A percentile compares a stretch with the other conserved stretches of the same genome.
Evolutionary conservation across 345 rosid genomes (phyloP).

Genomic region (Anastatica hierochuntica): DNA sequence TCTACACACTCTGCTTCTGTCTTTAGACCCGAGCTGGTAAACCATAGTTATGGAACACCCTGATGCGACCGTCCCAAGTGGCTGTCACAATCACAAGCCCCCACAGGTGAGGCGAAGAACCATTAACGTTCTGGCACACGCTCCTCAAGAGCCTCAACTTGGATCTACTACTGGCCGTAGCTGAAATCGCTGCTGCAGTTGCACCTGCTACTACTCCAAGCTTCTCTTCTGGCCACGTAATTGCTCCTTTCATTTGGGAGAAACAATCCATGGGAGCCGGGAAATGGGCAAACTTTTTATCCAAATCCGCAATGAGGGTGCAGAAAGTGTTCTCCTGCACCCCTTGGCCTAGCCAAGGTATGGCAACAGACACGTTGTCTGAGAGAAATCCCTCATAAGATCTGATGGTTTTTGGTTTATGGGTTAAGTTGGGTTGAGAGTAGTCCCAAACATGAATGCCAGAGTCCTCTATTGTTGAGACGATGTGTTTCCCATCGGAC

Average conservation of each 20-base stretch:
- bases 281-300: conserved; percentile 25
- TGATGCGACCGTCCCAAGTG: conserved; percentile 69
- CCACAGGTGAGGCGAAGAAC: conserved; percentile 40
- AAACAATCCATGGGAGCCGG: conserved; percentile 41
- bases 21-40: conserved; percentile 45
- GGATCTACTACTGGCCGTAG: conserved; percentile 34
- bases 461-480: conserved; percentile 62
- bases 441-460: conserved; percentile 61
- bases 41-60: conserved; percentile 69
- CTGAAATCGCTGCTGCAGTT: conserved; percentile 29
- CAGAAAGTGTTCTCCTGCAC: conserved; percentile 18
- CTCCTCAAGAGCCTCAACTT: conserved; percentile 51
- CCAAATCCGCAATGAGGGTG: conserved; percentile 27
- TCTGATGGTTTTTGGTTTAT: conserved; percentile 30
- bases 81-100: conserved; percentile 57
- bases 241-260: conserved; percentile 41
- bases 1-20: not conserved
- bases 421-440: conserved; percentile 28
- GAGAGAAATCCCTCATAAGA: conserved; percentile 60
- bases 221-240: conserved; percentile 84
- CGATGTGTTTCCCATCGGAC: conserved; percentile 59
- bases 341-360: conserved; percentile 55
- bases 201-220: conserved; percentile 38
- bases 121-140: conserved; percentile 42
- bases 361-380: conserved; percentile 46